These are phyloP conservation scores for Alternaria infectoria DNA, from an alignment of 2,329 filamentous ascomycete genomes.

Conservation along the genomic window DNA sequence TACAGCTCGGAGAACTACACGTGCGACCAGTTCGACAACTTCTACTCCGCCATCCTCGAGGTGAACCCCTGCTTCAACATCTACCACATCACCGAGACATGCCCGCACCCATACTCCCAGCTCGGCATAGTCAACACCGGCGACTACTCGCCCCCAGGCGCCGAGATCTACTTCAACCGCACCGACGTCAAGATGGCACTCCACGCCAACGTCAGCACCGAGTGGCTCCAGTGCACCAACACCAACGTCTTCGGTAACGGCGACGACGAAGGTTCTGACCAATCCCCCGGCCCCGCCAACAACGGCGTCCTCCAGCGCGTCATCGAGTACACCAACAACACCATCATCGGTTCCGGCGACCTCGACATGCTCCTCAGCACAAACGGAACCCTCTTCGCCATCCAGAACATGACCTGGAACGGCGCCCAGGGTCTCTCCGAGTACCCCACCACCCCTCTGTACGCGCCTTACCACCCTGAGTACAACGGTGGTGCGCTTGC, in stretches of 20 bases:
- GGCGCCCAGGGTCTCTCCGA: slow-evolving; percentile 55
- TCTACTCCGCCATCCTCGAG: slow-evolving; percentile 48
- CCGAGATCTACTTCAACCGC: slow-evolving; percentile 59
- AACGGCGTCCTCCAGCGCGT: slow-evolving; percentile 54
- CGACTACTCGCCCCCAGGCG: slow-evolving; percentile 50
- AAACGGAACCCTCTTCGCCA: slow-evolving; percentile 59
- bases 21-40: slow-evolving; percentile 51
- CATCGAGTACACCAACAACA: slow-evolving; percentile 60
- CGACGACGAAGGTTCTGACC: slow-evolving; percentile 36
- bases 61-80: slow-evolving; percentile 60
- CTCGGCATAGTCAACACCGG: slow-evolving; percentile 48
- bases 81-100: slow-evolving; percentile 56
- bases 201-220: slow-evolving; percentile 53
- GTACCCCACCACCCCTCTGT: slow-evolving; percentile 51
- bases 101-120: slow-evolving; percentile 50
- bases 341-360: slow-evolving; percentile 57
- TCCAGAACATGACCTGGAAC: slow-evolving; percentile 63
- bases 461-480: slow-evolving; percentile 54
- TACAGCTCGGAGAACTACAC: slow-evolving; percentile 29
- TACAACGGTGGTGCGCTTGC: slow-evolving; percentile 49
- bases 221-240: slow-evolving; percentile 52
- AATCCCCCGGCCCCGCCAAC: slow-evolving; percentile 48
- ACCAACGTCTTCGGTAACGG: slow-evolving; percentile 53
- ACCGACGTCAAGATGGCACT: slow-evolving; percentile 59
- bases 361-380: slow-evolving; percentile 58